Conservation (phyloP, 345 rosid genomes). For the Rhodamnia rubescens region DNA sequence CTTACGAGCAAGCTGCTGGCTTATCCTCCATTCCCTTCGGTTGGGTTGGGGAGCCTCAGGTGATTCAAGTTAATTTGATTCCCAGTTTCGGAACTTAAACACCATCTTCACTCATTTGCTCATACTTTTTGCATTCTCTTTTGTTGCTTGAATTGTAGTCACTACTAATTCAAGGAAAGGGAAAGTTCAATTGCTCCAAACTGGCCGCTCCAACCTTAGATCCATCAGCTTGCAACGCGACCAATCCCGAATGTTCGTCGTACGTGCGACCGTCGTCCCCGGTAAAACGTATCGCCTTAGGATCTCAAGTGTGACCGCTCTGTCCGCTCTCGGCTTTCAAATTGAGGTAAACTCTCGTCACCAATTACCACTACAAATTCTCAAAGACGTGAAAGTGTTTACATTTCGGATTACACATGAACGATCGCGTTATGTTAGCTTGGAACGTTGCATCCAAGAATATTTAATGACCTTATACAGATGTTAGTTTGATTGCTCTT, state of each 20-base stretch:
- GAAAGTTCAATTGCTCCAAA: constrained; percentile 48
- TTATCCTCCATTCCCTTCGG: constrained; percentile 40
- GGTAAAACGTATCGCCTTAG: constrained; percentile 60
- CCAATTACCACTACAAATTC: too few relatives aligned
- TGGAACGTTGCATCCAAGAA: neutral
- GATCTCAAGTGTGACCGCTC: constrained; percentile 49
- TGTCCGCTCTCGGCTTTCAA: constrained; percentile 82
- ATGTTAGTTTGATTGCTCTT: neutral
- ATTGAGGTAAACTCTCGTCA: constrained; percentile 32
- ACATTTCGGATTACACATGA: neutral
- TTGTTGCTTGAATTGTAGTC: constrained; percentile 23
- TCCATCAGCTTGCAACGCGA: constrained; percentile 23
- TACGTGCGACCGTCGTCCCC: constrained; percentile 35
- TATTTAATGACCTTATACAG: neutral
- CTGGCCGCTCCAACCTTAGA: constrained; percentile 10
- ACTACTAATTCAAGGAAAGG: constrained; percentile 69
- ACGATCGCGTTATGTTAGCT: neutral
- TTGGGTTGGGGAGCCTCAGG: constrained; percentile 89
- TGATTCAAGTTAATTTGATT: neutral
- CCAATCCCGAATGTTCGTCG: constrained; percentile 50
- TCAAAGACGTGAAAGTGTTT: neutral
- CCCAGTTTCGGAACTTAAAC: neutral
- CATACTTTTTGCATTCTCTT: neutral
- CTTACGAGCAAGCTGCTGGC: constrained; percentile 50
- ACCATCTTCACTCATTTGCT: neutral